Base-by-base conservation (phyloP, 805 yeast species). In the Schizosaccharomyces pombe region DNA sequence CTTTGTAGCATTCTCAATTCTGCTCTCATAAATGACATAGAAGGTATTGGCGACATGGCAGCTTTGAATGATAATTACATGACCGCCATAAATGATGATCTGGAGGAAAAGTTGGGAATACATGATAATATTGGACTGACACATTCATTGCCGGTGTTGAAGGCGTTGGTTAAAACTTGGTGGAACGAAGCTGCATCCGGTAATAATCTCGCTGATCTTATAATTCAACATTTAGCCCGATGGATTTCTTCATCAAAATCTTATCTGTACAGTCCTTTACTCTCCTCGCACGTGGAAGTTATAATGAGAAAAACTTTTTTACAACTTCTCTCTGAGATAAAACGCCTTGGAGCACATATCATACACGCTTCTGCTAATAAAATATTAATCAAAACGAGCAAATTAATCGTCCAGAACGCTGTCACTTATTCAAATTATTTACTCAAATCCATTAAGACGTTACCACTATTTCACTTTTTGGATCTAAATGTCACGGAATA, bases 391-490 rank as follows among this genome's bases (percentile, higher is more conserved):
- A 78, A 75, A 61, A 91, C 97, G 0, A 66, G 75, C 14, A 91
- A 89, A 64, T 70, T 74, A 1, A 73, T 82, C 0, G 93, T 89
- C 28, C 94, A 82, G 58, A 85, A 81, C 60, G 85, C 95, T 1
- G 84, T 84, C 64, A 94, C 96, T 0, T 87, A 82, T 64, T 86
- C 95, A 16, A 86, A 85, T 59, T 85, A 85, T 62, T 71, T 85
- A 47, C 73, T 83, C 29, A 80, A 82, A 59, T 78, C 93, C 1
- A 77, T 85, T 2, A 72, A 95, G 61, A 72, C 85, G 0, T 82
- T 79, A 60, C 89, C 94, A 0, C 66, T 86, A 59, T 91, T 91
- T 68, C 78, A 80, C 59, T 86, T 78, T 64, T 68, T 91, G 59
- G 96, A 87, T 60, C 67, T 91, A 58, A 68, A 70, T 22, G 80